These are phyloP conservation scores for Lablab purpureus DNA, from an alignment of 306 rosid species.

Conservation along the genomic window DNA sequence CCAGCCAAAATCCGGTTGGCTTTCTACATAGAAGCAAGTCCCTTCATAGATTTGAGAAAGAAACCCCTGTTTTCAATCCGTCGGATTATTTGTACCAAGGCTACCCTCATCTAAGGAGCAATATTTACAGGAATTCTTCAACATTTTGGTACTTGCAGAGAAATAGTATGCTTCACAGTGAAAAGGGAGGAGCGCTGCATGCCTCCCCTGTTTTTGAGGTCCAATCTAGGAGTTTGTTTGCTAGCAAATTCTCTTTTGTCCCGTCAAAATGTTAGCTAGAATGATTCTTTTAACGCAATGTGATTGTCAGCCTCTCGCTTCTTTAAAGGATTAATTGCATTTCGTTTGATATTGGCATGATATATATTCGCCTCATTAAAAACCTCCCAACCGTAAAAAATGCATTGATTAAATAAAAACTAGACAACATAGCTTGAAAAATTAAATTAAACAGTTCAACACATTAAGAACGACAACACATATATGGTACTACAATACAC, in stretches of 20 bases:
- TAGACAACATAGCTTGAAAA: neutral
- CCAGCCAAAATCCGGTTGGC: slow-evolving; percentile 48
- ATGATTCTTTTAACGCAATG: slow-evolving; percentile 14
- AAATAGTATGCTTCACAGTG: slow-evolving; percentile 49
- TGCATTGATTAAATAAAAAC: slow-evolving; percentile 10
- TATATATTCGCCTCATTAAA: neutral
- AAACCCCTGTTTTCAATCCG: slow-evolving; percentile 83
- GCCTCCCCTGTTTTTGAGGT: slow-evolving; percentile 74
- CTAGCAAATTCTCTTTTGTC: slow-evolving; percentile 66
- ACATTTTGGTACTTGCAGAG: slow-evolving; percentile 65
- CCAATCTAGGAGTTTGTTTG: slow-evolving; percentile 53
- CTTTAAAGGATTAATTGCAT: slow-evolving; percentile 30
- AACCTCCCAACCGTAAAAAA: slow-evolving; percentile 2
- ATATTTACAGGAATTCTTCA: slow-evolving; percentile 50
- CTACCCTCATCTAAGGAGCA: slow-evolving; percentile 74
- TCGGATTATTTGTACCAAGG: slow-evolving; percentile 68
- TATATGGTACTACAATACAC: slow-evolving; percentile 14
- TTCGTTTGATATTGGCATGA: slow-evolving; percentile 23
- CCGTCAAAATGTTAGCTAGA: slow-evolving; percentile 46
- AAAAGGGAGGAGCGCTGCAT: slow-evolving; percentile 44
- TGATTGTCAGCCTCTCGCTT: slow-evolving; percentile 21
- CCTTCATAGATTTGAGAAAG: slow-evolving; percentile 55
- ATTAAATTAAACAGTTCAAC: neutral
- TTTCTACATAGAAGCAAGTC: slow-evolving; percentile 48
- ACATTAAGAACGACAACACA: neutral